Conservation (phyloP, 768 basidiomycete species). For the Symmetrospora coprosmae region DNA sequence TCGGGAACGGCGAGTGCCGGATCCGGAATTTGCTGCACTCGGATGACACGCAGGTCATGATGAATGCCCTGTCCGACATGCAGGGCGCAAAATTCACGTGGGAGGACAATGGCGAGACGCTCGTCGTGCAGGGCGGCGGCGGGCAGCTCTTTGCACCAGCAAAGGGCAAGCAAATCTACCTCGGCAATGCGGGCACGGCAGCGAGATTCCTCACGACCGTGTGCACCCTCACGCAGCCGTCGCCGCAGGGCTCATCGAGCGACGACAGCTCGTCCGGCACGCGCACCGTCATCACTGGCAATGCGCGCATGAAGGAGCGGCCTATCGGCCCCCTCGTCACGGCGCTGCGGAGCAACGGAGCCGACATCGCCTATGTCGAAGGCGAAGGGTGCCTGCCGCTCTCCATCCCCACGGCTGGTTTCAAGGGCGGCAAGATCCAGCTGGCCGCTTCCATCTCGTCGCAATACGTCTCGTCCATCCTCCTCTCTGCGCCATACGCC, state of each 20-base stretch:
- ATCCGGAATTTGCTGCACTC: slow-evolving; percentile 85
- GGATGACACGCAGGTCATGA: slow-evolving; percentile 98
- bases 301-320: slow-evolving; percentile 96
- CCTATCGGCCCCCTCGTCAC: slow-evolving; percentile 91
- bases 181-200: slow-evolving; percentile 94
- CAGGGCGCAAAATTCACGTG: slow-evolving; percentile 84
- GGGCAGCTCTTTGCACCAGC: slow-evolving; percentile 60
- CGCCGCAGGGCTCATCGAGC: slow-evolving; percentile 28
- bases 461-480: slow-evolving; percentile 94
- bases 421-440: slow-evolving; percentile 65
- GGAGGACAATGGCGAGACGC: slow-evolving; percentile 92
- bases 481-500: slow-evolving; percentile 92
- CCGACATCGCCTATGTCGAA: slow-evolving; percentile 60
- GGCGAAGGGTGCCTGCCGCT: slow-evolving; percentile 73
- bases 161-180: slow-evolving; percentile 74
- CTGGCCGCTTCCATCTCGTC: slow-evolving; percentile 89
- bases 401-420: slow-evolving; percentile 61
- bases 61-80: slow-evolving; percentile 76
- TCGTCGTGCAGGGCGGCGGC: slow-evolving; percentile 75
- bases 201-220: slow-evolving; percentile 95
- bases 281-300: slow-evolving; percentile 77
- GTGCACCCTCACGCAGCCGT: slow-evolving; percentile 64
- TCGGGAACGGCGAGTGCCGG: slow-evolving; percentile 73
- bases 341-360: slow-evolving; percentile 68
- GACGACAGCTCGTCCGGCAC: slow-evolving; percentile 32